Evolutionary conservation across 495 filamentous ascomycete genomes (phyloP).

Genomic region (Xylaria acuta): DNA sequence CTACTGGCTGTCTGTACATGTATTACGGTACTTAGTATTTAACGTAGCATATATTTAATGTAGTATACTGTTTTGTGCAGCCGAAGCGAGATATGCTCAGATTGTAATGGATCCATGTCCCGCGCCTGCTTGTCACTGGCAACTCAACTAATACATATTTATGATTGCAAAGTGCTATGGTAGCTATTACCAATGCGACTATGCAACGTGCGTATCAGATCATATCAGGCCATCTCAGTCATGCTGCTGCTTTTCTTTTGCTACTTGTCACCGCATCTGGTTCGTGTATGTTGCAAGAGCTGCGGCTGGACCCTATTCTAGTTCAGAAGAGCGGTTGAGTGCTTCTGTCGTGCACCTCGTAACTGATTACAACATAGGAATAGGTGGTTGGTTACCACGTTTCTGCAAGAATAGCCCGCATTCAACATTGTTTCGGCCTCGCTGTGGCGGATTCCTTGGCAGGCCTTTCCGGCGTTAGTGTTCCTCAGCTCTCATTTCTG

Average conservation of each 20-base stretch:
- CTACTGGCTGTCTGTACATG: neutral
- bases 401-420: neutral
- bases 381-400: slow-evolving; percentile 15
- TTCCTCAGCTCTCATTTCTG: neutral
- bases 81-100: slow-evolving; percentile 7
- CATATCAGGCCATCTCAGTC: slow-evolving; percentile 9
- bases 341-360: slow-evolving; percentile 13
- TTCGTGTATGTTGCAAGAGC: neutral
- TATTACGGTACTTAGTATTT: neutral
- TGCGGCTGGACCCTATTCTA: neutral
- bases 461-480: slow-evolving; percentile 13
- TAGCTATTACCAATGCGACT: slow-evolving; percentile 5
- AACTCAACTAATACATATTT: slow-evolving; percentile 6
- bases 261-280: neutral
- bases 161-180: slow-evolving; percentile 6
- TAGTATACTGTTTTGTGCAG: slow-evolving; percentile 5
- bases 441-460: slow-evolving; percentile 7
- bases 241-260: neutral
- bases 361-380: slow-evolving; percentile 23
- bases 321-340: neutral
- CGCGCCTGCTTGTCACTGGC: neutral
- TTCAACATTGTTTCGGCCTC: neutral
- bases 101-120: neutral
- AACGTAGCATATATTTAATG: neutral
- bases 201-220: neutral